Conservation (phyloP, 306 rosid genomes). For the Calophaca sinica region DNA sequence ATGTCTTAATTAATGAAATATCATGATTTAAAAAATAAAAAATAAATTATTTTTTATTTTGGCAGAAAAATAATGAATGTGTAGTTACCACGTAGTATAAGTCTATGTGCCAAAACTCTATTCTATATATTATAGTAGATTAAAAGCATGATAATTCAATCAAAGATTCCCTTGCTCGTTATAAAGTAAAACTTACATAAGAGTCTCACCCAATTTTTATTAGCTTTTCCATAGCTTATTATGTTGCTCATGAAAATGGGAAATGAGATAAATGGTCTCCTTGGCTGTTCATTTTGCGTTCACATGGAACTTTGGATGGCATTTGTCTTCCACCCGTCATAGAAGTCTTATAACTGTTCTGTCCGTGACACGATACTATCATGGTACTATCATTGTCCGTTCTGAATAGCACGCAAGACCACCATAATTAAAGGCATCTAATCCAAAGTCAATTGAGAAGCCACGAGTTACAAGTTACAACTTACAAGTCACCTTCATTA, state of each 20-base stretch:
- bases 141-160: too few species aligned
- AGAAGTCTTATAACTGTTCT: background rate
- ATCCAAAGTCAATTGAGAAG: conserved; percentile 10
- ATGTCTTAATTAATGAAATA: too few species aligned
- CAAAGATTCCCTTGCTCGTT: too few species aligned
- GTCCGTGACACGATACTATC: conserved; percentile 26
- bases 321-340: background rate
- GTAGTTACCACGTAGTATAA: too few species aligned
- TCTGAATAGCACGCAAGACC: too few species aligned
- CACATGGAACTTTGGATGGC: background rate
- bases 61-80: too few species aligned
- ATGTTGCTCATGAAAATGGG: background rate
- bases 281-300: background rate
- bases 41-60: too few species aligned
- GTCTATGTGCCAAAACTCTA: too few species aligned
- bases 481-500: background rate
- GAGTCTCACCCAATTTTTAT: background rate
- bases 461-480: too few species aligned
- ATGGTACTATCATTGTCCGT: too few species aligned
- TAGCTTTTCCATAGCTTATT: background rate
- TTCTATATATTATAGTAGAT: too few species aligned
- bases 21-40: too few species aligned
- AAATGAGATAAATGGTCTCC: background rate
- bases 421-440: background rate
- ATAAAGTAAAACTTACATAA: background rate